Evolutionary conservation across 306 rosid species (phyloP).

Genomic region (Pueraria montana): DNA sequence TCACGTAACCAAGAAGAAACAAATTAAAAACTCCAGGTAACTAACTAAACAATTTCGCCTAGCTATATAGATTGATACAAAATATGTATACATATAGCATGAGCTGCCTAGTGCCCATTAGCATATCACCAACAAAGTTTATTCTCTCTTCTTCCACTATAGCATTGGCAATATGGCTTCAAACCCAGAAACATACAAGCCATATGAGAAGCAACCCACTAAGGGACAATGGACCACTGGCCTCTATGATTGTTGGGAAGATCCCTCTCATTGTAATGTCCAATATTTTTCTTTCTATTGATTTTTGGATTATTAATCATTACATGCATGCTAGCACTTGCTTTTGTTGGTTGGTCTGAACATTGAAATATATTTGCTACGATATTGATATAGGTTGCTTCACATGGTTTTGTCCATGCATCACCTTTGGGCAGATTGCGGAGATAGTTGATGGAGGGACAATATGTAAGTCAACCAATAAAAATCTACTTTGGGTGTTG

Average conservation of each 20-base stretch:
- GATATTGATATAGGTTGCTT: conserved; percentile 11
- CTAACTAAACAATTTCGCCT: neutral
- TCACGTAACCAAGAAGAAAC: neutral
- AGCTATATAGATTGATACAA: no score
- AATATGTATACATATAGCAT: no score
- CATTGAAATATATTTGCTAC: neutral
- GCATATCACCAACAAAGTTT: no score
- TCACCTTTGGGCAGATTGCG: conserved; percentile 27
- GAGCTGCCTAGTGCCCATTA: no score
- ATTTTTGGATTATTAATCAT: neutral
- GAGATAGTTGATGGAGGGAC: conserved; percentile 15
- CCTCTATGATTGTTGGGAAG: conserved; percentile 4
- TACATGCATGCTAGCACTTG: neutral
- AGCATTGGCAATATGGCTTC: neutral
- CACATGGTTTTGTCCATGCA: conserved; percentile 10
- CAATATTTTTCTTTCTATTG: neutral
- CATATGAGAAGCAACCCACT: neutral
- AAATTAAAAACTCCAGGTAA: neutral
- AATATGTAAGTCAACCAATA: conserved; percentile 2
- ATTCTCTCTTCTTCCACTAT: neutral
- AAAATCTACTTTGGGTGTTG: neutral
- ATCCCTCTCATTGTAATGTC: conserved; percentile 7
- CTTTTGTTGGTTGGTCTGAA: neutral
- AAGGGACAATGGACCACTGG: conserved; percentile 17
- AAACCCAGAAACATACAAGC: neutral